Conservation (phyloP, 257 asterid genomes). For the Ajuga chamaepitys region DNA sequence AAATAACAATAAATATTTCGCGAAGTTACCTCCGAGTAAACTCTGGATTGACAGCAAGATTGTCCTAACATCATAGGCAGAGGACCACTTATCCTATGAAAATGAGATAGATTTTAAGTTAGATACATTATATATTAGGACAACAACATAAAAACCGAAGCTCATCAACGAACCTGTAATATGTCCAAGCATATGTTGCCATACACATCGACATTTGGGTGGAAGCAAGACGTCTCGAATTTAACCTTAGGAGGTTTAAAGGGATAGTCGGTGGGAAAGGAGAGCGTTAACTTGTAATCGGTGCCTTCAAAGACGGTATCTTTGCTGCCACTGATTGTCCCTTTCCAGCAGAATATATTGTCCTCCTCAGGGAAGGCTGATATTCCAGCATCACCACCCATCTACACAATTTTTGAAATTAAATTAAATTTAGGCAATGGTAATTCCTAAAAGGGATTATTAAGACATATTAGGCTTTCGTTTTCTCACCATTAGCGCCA, state of each 20-base stretch:
- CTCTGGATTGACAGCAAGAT: slow-evolving; percentile 84
- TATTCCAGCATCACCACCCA: slow-evolving; percentile 87
- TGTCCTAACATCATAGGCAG: slow-evolving; percentile 97
- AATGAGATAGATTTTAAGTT: background rate
- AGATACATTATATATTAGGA: background rate
- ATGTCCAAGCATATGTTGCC: slow-evolving; percentile 96
- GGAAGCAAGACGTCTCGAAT: slow-evolving; percentile 91
- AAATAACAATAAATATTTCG: background rate
- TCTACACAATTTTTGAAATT: slow-evolving; percentile 24
- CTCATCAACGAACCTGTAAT: slow-evolving; percentile 47
- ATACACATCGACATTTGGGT: slow-evolving; percentile 75
- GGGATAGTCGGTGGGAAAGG: slow-evolving; percentile 77
- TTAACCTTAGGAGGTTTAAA: slow-evolving; percentile 89
- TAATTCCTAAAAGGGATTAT: background rate
- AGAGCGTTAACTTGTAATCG: slow-evolving; percentile 70
- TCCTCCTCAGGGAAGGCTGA: slow-evolving; percentile 97
- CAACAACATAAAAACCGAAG: background rate
- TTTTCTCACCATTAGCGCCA: slow-evolving; percentile 87
- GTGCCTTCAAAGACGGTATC: slow-evolving; percentile 96
- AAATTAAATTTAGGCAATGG: background rate
- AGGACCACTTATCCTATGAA: slow-evolving; percentile 84
- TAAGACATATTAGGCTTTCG: background rate
- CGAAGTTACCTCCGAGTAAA: slow-evolving; percentile 79
- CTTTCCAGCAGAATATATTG: slow-evolving; percentile 93
- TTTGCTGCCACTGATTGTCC: slow-evolving; percentile 82